Conservation (phyloP, 169 alveolate species). For the Babesia bovis region DNA sequence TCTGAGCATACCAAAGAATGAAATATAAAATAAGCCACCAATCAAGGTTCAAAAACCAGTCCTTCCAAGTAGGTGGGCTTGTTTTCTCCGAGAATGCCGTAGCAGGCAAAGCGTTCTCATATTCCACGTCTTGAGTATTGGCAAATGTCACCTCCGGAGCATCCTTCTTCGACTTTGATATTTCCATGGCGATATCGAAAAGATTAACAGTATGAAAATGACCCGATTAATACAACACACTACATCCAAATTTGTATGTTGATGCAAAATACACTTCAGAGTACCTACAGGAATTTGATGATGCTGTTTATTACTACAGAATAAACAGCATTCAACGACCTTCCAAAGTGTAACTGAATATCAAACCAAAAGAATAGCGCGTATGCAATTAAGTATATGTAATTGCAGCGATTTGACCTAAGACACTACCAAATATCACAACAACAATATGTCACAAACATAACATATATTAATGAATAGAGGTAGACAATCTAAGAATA, state of each 20-base stretch:
- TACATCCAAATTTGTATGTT: too few relatives aligned
- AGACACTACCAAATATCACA: too few relatives aligned
- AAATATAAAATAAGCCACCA: slow-evolving; percentile 19
- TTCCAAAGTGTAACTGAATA: too few relatives aligned
- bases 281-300: not conserved
- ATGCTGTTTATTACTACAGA: not conserved
- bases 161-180: not conserved
- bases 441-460: too few relatives aligned
- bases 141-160: not conserved
- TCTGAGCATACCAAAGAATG: slow-evolving; percentile 76
- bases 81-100: slow-evolving; percentile 49
- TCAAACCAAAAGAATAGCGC: too few relatives aligned
- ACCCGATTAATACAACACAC: not conserved
- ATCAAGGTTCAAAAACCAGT: not conserved
- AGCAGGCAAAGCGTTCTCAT: slow-evolving; percentile 28
- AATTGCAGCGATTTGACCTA: too few relatives aligned
- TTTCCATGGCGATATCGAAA: slow-evolving; percentile 5
- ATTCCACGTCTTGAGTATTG: slow-evolving; percentile 3
- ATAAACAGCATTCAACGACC: too few relatives aligned
- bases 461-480: too few relatives aligned
- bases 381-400: too few relatives aligned
- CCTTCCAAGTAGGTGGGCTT: not conserved
- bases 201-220: too few relatives aligned
- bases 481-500: too few relatives aligned
- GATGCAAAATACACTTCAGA: not conserved